Conservation (phyloP, 2,329 filamentous ascomycete genomes). For the Aureobasidium sp. region DNA sequence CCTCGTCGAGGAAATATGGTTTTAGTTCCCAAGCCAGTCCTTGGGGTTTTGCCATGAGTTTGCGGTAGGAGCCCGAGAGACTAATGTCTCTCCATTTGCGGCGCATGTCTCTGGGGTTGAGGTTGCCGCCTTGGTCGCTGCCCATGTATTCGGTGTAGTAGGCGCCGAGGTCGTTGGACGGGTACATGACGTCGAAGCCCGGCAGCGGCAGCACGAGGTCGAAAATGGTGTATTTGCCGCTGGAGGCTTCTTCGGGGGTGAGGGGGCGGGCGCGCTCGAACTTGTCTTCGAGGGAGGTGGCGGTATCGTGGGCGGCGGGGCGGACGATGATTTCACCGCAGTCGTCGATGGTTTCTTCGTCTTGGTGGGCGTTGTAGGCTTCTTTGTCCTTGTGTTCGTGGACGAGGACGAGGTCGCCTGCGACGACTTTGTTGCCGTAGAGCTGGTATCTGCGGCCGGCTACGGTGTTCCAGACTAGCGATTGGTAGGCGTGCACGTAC, state of each 20-base stretch:
- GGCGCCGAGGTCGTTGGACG: conserved; percentile 70
- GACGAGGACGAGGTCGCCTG: conserved; percentile 76
- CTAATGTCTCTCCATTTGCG: conserved; percentile 80
- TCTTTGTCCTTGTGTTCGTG: conserved; percentile 48
- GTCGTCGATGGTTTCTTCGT: conserved; percentile 43
- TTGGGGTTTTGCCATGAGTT: conserved; percentile 67
- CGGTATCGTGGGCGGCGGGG: conserved; percentile 51
- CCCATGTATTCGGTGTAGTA: conserved; percentile 87
- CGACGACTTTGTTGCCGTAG: conserved; percentile 66
- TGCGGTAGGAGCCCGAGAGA: conserved; percentile 81
- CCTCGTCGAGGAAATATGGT: conserved; percentile 60
- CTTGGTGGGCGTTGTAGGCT: conserved; percentile 19
- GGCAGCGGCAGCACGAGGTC: conserved; percentile 90
- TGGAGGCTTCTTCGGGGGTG: conserved; percentile 68
- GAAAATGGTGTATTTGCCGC: conserved; percentile 71
- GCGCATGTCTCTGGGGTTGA: conserved; percentile 83
- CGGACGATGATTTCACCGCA: conserved; percentile 61
- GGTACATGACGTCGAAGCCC: conserved; percentile 84
- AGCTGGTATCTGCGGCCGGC: conserved; percentile 73
- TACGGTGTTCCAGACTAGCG: conserved; percentile 84
- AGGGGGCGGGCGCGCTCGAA: conserved; percentile 67
- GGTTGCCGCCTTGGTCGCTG: conserved; percentile 63
- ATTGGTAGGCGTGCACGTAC: conserved; percentile 97
- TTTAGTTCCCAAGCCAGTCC: conserved; percentile 60
- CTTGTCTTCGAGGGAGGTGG: conserved; percentile 46